These are phyloP conservation scores for Pythium phragmitis DNA, from an alignment of 352 stramenopile genomes.

Conservation along the genomic window DNA sequence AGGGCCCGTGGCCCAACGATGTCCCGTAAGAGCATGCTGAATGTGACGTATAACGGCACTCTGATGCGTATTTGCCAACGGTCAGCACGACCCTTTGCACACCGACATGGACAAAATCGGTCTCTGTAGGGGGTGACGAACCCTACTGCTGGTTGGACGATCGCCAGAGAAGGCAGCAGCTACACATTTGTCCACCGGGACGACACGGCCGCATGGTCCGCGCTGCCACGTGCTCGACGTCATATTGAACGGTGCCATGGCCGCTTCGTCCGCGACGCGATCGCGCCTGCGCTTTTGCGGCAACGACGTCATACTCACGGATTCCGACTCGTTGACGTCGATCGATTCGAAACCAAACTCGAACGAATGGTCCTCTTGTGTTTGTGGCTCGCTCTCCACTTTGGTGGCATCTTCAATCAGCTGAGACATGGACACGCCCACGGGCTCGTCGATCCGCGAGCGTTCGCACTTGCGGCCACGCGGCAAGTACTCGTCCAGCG, in stretches of 20 bases:
- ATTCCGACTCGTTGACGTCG: neutral
- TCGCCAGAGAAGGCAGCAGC: slow-evolving; percentile 16
- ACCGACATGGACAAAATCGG: no score
- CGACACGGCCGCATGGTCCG: slow-evolving; percentile 22
- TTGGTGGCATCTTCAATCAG: slow-evolving; percentile 18
- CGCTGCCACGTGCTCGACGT: slow-evolving; percentile 26
- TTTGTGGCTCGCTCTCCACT: neutral
- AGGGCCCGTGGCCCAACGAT: no score
- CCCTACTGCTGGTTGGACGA: neutral
- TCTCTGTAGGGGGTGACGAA: no score
- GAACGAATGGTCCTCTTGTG: slow-evolving; percentile 5
- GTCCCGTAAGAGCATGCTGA: no score
- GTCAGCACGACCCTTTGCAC: no score
- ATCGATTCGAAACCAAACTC: slow-evolving; percentile 12
- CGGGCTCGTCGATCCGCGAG: slow-evolving; percentile 23
- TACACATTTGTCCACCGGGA: slow-evolving; percentile 15
- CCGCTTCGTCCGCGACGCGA: slow-evolving; percentile 21
- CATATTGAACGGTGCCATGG: neutral
- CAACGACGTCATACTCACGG: neutral
- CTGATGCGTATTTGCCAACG: no score
- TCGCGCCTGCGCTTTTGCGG: slow-evolving; percentile 22
- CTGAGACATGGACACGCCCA: slow-evolving; percentile 21
- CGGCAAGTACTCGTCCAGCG: slow-evolving; percentile 17
- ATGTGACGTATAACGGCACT: no score
- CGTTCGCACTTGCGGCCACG: slow-evolving; percentile 23